These are phyloP conservation scores for Santalum album DNA, from an alignment of 164 flowering plant genomes.

Conservation along the genomic window DNA sequence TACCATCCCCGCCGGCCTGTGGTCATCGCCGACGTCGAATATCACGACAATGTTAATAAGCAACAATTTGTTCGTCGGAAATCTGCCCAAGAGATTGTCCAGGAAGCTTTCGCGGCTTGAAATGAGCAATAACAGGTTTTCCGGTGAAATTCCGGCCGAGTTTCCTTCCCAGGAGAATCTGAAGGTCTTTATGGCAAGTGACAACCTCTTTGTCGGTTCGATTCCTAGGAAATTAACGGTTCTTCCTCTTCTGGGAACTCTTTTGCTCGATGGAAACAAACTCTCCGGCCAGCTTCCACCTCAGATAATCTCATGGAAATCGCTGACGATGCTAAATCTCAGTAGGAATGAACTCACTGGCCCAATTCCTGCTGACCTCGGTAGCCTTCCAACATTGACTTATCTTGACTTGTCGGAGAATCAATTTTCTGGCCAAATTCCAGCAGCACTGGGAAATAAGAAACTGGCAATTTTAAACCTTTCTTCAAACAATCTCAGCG, in stretches of 20 bases:
- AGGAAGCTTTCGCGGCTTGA: slow-evolving; percentile 31
- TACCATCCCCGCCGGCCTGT: slow-evolving; percentile 30
- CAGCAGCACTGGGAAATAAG: slow-evolving; percentile 33
- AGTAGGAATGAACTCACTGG: slow-evolving; percentile 55
- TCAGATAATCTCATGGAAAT: slow-evolving; percentile 41
- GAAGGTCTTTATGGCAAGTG: slow-evolving; percentile 28
- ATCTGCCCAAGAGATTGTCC: slow-evolving; percentile 28
- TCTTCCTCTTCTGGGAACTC: slow-evolving; percentile 22
- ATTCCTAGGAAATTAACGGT: slow-evolving; percentile 39
- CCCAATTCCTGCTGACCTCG: slow-evolving; percentile 38
- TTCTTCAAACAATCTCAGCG: slow-evolving; percentile 58
- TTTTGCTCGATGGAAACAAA: slow-evolving; percentile 47
- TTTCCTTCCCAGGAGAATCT: slow-evolving; percentile 22
- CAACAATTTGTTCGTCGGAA: slow-evolving; percentile 37
- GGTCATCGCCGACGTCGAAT: slow-evolving; percentile 29
- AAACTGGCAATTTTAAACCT: slow-evolving; percentile 43
- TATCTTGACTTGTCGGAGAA: slow-evolving; percentile 57
- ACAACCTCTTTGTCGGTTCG: slow-evolving; percentile 37
- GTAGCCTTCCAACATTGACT: slow-evolving; percentile 37
- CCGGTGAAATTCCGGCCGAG: slow-evolving; percentile 36
- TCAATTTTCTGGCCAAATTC: slow-evolving; percentile 64
- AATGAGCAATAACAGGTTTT: slow-evolving; percentile 39
- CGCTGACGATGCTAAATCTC: slow-evolving; percentile 34
- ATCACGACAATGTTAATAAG: slow-evolving; percentile 24
- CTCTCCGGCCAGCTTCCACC: slow-evolving; percentile 60